phyloP scores from a whole-genome alignment of 768 basidiomycete genomes.

The Dacryopinax primogenitus region DNA sequence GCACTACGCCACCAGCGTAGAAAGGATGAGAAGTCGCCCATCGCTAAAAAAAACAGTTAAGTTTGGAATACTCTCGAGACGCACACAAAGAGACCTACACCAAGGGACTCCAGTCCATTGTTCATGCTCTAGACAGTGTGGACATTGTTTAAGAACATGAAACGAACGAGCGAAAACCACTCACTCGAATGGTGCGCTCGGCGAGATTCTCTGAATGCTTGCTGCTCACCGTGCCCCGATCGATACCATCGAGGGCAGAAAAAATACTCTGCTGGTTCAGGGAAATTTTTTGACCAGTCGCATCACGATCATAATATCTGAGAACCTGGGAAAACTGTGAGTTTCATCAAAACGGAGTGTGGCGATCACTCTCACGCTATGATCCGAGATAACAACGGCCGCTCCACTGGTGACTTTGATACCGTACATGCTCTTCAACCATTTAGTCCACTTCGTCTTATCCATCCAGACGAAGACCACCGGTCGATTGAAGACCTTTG shows the following conservation, averaged over 20 bases:
- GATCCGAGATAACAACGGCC: slow-evolving; percentile 62
- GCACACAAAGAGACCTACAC: too few species aligned
- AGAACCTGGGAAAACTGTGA: slow-evolving; percentile 36
- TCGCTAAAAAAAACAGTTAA: background rate
- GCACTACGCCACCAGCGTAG: background rate
- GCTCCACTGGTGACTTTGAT: slow-evolving; percentile 30
- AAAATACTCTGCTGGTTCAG: slow-evolving; percentile 49
- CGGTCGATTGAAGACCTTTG: slow-evolving; percentile 16
- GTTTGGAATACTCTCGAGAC: background rate
- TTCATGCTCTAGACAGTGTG: background rate
- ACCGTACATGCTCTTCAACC: slow-evolving; percentile 89
- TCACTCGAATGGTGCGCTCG: slow-evolving; percentile 34
- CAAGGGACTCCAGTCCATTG: background rate
- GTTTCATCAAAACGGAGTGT: background rate
- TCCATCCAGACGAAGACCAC: slow-evolving; percentile 91
- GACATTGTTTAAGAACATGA: background rate
- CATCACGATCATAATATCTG: slow-evolving; percentile 64
- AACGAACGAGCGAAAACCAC: background rate
- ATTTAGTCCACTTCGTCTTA: slow-evolving; percentile 63
- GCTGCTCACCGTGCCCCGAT: slow-evolving; percentile 36
- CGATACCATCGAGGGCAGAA: slow-evolving; percentile 54
- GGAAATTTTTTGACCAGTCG: slow-evolving; percentile 40
- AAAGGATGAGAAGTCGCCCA: background rate
- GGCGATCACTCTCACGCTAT: slow-evolving; percentile 30
- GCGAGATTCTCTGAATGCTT: slow-evolving; percentile 59